Evolutionary conservation across 2,329 filamentous ascomycete species (phyloP), one percentile per base, ranked within the genome.

Genomic region (Diaporthe velutina): DNA sequence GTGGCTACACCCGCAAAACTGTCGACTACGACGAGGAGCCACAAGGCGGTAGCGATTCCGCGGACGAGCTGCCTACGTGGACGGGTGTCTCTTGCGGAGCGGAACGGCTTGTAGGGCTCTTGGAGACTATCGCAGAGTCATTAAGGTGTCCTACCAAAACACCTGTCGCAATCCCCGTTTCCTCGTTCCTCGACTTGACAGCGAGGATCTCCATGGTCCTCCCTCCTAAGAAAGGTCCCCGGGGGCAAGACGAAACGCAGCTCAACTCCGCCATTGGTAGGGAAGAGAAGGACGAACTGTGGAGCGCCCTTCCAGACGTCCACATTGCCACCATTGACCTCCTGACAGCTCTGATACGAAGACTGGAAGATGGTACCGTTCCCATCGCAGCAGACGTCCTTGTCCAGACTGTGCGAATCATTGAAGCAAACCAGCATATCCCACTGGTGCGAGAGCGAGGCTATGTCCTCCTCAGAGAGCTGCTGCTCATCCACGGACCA

Each of bases 231-330:
- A 77, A 87, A 80, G 80, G 85, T 82, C 75, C 87, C 87, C 75
- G 83, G 82, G 28, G 85, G 78, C 85, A 88, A 75, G 86, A 86
- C 77, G 86, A 85, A 2, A 83, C 91, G n/a, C 90, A 92, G 75
- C 87, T 92, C 75, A 96, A 95, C 78, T 87, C 92, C 10, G 93
- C 94, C 76, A 90, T 97, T 76, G 89, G 92, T 42, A 90, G 93
- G 76, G 94, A 97, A 67, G 96, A 98, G 83, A 93, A 93, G 76
- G 95, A 98, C 71, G 90, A 92, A 58, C 87, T 98, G 4, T 96
- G 94, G 90, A 85, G 89, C 61, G 86, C 90, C 25, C 87, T 98
- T 15, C 94, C 96, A 6, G 87, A 89, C 13, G 90, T 98, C 52
- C 95, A 98, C 80, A 83, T 92, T 19, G 91, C 93, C 19, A 89